Percentiles rank a stretch among this genome's conserved stretches.
Conservation (phyloP, 139 green algal genomes). For the Coelastrella sp. region DNA sequence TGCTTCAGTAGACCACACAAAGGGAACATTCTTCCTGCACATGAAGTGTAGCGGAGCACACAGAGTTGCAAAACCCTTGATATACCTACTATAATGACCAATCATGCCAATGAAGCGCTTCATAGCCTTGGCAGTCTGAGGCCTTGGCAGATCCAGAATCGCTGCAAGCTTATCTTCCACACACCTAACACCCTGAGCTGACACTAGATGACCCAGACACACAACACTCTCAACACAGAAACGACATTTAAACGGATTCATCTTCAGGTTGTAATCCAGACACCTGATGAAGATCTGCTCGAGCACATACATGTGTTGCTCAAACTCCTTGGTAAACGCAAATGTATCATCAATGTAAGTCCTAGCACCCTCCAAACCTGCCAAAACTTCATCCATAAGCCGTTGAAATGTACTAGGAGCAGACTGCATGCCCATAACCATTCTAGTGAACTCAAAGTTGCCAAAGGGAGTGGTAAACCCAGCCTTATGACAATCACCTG, state of each 20-base stretch:
- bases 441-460: constrained; percentile 34
- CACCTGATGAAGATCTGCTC: constrained; percentile 1
- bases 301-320: constrained; percentile 28
- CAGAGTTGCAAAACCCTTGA: constrained; percentile 43
- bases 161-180: constrained; percentile 47
- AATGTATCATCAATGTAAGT: constrained; percentile 51
- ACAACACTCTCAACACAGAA: constrained; percentile 32
- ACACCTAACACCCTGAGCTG: constrained; percentile 36
- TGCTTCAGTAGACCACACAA: constrained; percentile 41
- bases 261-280: constrained; percentile 22
- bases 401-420: constrained; percentile 45
- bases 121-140: constrained; percentile 4
- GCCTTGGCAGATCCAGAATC: constrained; percentile 42
- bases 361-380: neutral
- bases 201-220: constrained; percentile 46
- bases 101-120: constrained; percentile 45
- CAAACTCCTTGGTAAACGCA: constrained; percentile 33
- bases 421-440: constrained; percentile 36
- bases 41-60: constrained; percentile 2
- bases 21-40: neutral
- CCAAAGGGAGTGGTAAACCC: constrained; percentile 24
- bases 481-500: constrained; percentile 1
- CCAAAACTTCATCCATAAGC: constrained; percentile 46
- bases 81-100: constrained; percentile 41
- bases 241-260: constrained; percentile 48